Conservation (phyloP, 2,329 filamentous ascomycete genomes). For the Ceratocystis alfenasii region DNA sequence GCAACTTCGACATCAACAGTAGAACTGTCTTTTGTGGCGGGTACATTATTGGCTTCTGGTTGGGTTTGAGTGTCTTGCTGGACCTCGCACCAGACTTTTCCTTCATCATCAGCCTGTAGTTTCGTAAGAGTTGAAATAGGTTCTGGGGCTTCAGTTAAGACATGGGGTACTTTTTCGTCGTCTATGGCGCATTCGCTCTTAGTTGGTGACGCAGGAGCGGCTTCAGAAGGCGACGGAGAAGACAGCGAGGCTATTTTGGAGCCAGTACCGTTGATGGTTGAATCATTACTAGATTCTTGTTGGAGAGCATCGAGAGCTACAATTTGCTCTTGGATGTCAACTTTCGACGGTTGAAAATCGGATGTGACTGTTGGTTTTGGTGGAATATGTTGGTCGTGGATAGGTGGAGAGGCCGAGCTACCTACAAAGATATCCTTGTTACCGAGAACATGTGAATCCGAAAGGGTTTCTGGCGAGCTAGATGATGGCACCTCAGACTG, state of each 20-base stretch:
- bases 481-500: slow-evolving; percentile 27
- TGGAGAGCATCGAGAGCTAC: neutral
- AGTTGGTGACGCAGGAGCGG: neutral
- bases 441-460: neutral
- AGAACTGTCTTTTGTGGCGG: slow-evolving; percentile 24
- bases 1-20: slow-evolving; percentile 24
- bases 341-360: neutral
- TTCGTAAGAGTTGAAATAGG: neutral
- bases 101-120: slow-evolving; percentile 13
- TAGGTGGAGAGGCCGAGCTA: slow-evolving; percentile 27
- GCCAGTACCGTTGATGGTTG: slow-evolving; percentile 45
- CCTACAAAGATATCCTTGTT: slow-evolving; percentile 7
- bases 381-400: slow-evolving; percentile 30
- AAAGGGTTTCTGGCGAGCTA: slow-evolving; percentile 25
- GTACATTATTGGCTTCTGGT: slow-evolving; percentile 34
- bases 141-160: neutral
- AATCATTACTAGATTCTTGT: slow-evolving; percentile 36
- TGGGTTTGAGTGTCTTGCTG: neutral
- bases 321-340: slow-evolving; percentile 1
- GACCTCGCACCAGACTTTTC: neutral
- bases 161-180: neutral
- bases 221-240: neutral
- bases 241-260: neutral
- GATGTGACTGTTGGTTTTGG: neutral
- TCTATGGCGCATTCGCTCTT: neutral